Percentiles rank a stretch among this genome's conserved stretches.
phyloP scores from a whole-genome alignment of 192 early-diverging fungal species.

The Backusella mclennaniae region DNA sequence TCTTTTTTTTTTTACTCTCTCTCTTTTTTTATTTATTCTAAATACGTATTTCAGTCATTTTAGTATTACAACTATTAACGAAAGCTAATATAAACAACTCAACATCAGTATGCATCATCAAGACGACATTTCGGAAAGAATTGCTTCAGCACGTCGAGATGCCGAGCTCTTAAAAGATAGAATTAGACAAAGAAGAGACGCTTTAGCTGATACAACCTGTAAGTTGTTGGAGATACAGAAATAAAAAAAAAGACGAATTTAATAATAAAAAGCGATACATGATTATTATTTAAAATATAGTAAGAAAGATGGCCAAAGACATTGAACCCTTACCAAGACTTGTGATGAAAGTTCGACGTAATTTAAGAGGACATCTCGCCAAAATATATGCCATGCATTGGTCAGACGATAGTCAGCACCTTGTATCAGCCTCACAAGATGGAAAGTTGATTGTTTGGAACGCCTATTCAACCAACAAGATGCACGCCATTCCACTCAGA shows the following conservation, averaged over 20 bases:
- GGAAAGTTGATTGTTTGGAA: conserved; percentile 99
- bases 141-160: conserved; percentile 86
- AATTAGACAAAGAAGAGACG: conserved; percentile 90
- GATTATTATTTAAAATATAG: background rate
- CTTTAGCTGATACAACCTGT: conserved; percentile 93
- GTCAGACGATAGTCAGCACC: conserved; percentile 79
- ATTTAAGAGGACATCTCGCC: conserved; percentile 96
- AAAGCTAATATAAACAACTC: background rate
- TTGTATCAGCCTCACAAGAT: conserved; percentile 98
- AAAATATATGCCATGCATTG: conserved; percentile 87
- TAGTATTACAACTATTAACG: background rate
- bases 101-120: conserved; percentile 6
- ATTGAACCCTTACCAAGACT: conserved; percentile 83
- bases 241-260: background rate
- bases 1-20: background rate
- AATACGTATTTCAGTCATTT: background rate
- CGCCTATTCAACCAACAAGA: conserved; percentile 96
- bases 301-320: conserved; percentile 48
- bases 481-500: conserved; percentile 96
- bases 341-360: conserved; percentile 93
- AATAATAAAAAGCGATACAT: background rate
- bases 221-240: conserved; percentile 35
- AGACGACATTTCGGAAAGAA: conserved; percentile 84
- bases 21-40: background rate
- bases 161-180: conserved; percentile 93